These are phyloP conservation scores for Saccharomycopsis sp. DNA, from an alignment of 805 yeast genomes.

Conservation along the genomic window DNA sequence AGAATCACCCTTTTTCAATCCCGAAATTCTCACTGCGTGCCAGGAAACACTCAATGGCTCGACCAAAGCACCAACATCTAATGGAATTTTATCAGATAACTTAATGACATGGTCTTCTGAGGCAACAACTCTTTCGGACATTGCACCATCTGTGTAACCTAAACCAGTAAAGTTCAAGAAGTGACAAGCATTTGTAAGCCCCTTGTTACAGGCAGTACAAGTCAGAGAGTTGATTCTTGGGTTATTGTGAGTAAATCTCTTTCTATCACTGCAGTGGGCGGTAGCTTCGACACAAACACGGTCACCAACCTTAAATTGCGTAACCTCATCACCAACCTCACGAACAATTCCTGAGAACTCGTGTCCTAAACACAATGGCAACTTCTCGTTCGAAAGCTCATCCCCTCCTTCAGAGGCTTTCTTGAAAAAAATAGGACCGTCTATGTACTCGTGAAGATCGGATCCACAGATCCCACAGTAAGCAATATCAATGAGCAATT, in stretches of 20 bases:
- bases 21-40: constrained; percentile 45
- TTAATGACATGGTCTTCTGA: constrained; percentile 34
- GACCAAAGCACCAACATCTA: constrained; percentile 44
- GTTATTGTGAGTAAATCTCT: constrained; percentile 32
- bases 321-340: constrained; percentile 42
- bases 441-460: constrained; percentile 50
- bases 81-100: constrained; percentile 36
- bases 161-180: constrained; percentile 45
- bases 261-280: constrained; percentile 47
- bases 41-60: constrained; percentile 57
- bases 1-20: constrained; percentile 35
- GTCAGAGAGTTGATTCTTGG: constrained; percentile 25
- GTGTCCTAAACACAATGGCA: constrained; percentile 49
- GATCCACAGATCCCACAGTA: constrained; percentile 63
- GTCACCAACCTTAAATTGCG: constrained; percentile 42
- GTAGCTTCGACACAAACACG: constrained; percentile 59
- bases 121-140: constrained; percentile 43
- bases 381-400: constrained; percentile 33
- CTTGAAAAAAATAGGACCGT: constrained; percentile 52
- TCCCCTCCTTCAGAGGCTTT: constrained; percentile 32
- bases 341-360: constrained; percentile 43
- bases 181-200: constrained; percentile 47
- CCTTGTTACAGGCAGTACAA: constrained; percentile 46
- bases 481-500: constrained; percentile 38
- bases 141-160: constrained; percentile 51